Conservation (phyloP, 2,329 filamentous ascomycete species). For the Colletotrichum sp. region DNA sequence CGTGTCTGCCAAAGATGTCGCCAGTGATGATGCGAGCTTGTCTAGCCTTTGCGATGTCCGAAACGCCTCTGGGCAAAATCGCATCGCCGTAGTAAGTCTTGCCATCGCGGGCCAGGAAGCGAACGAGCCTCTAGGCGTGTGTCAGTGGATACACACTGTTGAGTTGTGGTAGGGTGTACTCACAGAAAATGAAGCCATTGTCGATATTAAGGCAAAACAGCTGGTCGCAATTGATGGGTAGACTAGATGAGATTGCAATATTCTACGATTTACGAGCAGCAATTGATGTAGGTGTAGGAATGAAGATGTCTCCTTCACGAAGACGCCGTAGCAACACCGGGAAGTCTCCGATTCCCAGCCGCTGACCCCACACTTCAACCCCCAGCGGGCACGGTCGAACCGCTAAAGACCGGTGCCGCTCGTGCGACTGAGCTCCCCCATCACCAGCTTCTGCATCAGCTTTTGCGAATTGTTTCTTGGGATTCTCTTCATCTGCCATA, state of each 20-base stretch:
- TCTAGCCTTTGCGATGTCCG: conserved; percentile 64
- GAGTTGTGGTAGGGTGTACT: conserved; percentile 24
- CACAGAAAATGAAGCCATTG: conserved; percentile 45
- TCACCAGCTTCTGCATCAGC: neutral
- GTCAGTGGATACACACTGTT: neutral
- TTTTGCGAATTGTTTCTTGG: neutral
- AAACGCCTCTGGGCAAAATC: conserved; percentile 65
- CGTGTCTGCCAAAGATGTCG: conserved; percentile 69
- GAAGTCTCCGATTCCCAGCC: neutral
- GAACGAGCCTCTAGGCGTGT: conserved; percentile 66
- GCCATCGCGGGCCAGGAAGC: conserved; percentile 76
- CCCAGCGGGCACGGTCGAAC: neutral
- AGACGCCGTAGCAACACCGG: neutral
- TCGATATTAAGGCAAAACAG: neutral
- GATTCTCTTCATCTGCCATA: neutral
- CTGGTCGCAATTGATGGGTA: neutral
- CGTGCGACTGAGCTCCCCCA: neutral
- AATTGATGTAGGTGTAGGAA: neutral
- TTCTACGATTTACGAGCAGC: neutral
- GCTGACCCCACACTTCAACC: neutral
- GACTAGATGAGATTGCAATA: neutral
- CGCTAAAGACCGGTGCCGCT: neutral
- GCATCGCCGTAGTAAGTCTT: conserved; percentile 77
- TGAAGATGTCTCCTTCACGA: neutral
- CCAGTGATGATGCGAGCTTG: conserved; percentile 69